Evolutionary conservation across 345 rosid species (phyloP).

Genomic region (Arabis alpina): DNA sequence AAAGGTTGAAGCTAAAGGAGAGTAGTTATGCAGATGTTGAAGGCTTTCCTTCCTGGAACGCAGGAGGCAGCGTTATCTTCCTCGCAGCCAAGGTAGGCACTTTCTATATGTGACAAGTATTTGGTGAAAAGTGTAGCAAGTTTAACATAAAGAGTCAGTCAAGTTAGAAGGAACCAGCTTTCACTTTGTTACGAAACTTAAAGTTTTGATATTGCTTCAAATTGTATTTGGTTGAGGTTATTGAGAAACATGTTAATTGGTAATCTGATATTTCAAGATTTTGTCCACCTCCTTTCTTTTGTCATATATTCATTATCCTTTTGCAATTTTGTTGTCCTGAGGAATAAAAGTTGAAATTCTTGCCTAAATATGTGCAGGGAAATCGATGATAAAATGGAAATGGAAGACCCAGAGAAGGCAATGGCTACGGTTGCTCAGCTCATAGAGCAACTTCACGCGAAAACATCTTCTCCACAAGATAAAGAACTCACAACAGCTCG

Average conservation of each 20-base stretch:
- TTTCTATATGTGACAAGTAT: constrained; percentile 3
- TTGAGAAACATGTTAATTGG: not conserved
- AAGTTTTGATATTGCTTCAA: not conserved
- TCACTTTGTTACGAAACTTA: too few species aligned
- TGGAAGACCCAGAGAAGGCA: constrained; percentile 65
- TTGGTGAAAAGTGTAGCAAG: not conserved
- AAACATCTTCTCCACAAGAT: constrained; percentile 69
- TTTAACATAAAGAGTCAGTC: constrained; percentile 5
- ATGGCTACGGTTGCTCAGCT: constrained; percentile 75
- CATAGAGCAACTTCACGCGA: constrained; percentile 79
- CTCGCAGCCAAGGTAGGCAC: constrained; percentile 49
- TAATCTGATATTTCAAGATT: not conserved
- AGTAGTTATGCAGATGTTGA: constrained; percentile 57
- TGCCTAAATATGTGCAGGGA: constrained; percentile 49
- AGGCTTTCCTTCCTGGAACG: constrained; percentile 55
- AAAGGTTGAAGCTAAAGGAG: constrained; percentile 20
- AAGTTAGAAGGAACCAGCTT: not conserved
- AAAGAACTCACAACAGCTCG: constrained; percentile 83
- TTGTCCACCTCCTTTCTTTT: not conserved
- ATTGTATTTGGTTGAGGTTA: not conserved
- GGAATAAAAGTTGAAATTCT: not conserved
- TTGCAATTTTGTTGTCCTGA: not conserved
- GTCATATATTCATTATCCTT: constrained; percentile 11
- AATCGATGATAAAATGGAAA: constrained; percentile 48
- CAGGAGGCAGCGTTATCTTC: constrained; percentile 44